A percentile compares a stretch with the other conserved stretches of the same genome.
phyloP scores from a whole-genome alignment of 768 basidiomycete species.

The Clitopilus passeckerianus region DNA sequence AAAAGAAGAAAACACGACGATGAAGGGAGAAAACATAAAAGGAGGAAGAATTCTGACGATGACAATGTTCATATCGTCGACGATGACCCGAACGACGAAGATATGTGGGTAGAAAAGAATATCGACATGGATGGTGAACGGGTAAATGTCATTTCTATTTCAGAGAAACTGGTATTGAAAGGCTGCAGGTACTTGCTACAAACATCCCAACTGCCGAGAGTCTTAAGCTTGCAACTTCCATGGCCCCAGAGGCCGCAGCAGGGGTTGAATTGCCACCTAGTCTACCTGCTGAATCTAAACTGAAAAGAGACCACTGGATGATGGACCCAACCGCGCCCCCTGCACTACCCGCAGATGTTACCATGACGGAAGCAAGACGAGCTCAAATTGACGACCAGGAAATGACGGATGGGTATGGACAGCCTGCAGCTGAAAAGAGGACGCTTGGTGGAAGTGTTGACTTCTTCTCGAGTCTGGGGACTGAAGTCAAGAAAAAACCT shows the following conservation, averaged over 20 bases:
- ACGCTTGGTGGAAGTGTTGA: conserved; percentile 62
- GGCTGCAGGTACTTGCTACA: conserved; percentile 53
- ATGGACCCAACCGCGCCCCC: conserved; percentile 39
- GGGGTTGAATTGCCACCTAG: conserved; percentile 44
- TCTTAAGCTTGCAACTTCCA: conserved; percentile 62
- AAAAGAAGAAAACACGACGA: conserved; percentile 50
- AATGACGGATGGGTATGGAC: conserved; percentile 65
- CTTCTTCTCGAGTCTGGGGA: conserved; percentile 88
- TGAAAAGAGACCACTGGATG: conserved; percentile 91
- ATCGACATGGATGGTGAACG: conserved; percentile 73
- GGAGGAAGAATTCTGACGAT: conserved; percentile 37
- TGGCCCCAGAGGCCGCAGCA: conserved; percentile 32
- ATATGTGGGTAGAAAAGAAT: conserved; percentile 88
- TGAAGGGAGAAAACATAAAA: conserved; percentile 32
- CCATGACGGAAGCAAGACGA: conserved; percentile 9
- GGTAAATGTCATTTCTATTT: conserved; percentile 27
- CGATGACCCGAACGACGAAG: conserved; percentile 69
- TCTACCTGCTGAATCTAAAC: conserved; percentile 39
- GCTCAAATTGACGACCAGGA: conserved; percentile 36
- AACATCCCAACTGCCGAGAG: conserved; percentile 75
- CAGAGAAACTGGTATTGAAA: conserved; percentile 7
- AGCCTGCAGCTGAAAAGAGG: conserved; percentile 36
- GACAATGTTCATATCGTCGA: conserved; percentile 51
- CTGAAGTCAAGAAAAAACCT: conserved; percentile 61
- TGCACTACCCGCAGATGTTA: conserved; percentile 15